Base-by-base conservation (phyloP, 2,329 filamentous ascomycete species). In the Myriosclerotinia duriaeana region DNA sequence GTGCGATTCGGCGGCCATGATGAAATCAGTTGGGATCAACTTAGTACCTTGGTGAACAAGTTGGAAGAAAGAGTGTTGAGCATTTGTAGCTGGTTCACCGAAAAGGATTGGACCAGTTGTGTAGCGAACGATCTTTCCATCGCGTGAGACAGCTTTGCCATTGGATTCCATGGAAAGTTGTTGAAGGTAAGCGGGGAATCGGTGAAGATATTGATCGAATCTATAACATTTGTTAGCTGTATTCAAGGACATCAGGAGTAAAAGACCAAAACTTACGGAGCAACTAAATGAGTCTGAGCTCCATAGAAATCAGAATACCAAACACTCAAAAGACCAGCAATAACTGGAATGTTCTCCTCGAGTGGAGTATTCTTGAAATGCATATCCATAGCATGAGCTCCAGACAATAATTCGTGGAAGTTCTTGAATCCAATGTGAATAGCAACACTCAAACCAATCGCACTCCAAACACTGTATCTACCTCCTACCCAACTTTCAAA, bases 11-110 rank as follows among this genome's bases (percentile, higher is more conserved):
- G 92, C 93, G 50, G 95, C 95, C 74, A 99, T 84, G 82, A 99
- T 96, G 84, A 99, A 99, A 81, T 99, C 95, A 73, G 94, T 90
- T 20, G 95, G 95, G 78, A 99, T 98, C 76, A 99, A 89, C 87
- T 98, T 98, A 75, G 95, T 99, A 76, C 95, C 95, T 81, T 99
- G 95, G 85, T 99, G 95, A 68, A 99, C 88, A 58, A 99, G 89
- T 86, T 99, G 95, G 89, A 96, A 99, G 89, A 99, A 99, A 69
- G 95, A 98, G 87, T 99, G 95, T 84, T 99, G 95, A 54, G 95
- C 95, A 78, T 99, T 99, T 79, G 95, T 99, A 80, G 93, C 96
- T 64, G 95, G 95, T 85, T 99, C 95, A 77, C 95, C 95, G 78
- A 99, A 99, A 70, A 99, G 84, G 77, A 99, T 94, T 65, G 95